Base-by-base conservation (phyloP, 1,284 basidiomycete genomes). In the Heliocybe sulcata region DNA sequence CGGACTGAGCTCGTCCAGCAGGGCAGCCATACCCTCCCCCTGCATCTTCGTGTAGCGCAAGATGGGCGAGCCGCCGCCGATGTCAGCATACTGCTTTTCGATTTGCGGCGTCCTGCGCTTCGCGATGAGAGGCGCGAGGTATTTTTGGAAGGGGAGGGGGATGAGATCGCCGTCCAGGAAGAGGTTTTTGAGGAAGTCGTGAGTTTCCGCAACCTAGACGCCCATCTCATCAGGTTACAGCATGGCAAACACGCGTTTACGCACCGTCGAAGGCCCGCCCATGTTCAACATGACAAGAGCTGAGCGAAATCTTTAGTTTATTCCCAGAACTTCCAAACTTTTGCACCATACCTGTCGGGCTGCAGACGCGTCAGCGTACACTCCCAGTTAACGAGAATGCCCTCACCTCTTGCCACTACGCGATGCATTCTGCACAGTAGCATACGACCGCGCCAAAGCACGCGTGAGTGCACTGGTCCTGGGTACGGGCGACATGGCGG, bases 31-130 rank as follows among this genome's bases (percentile, higher is more conserved):
- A 55, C 83, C 88, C 54, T 87, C 83, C 49, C 95, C 97, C 72
- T 99, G 97, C 23, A 85, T 69, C 59, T 85, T 76, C 1, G 96
- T 97, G 80, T 97, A 98, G 53, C 80, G 82, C 53, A 96, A 80
- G 69, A 99, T 99, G n/a, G 97, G 97, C 1, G 94, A 98, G 19
- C 97, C 97, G 26, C 96, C 97, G 26, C 97, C 97, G 65, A 99
- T 99, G 56, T 85, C 91, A 14, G 79, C 75, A 72, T 99, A 99
- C 71, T 99, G 97, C 66, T 92, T 74, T 69, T 96, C 94, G 62
- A 99, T 98, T 66, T 90, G 81, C 11, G 97, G 95, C 0, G 95
- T 93, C n/a, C 97, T 84, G 29, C 95, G 81, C 60, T 79, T 82
- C 45, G 97, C 97, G 62, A 99, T 98, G 60, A 83, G 68, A 0